Conservation (phyloP, 140 eudicot species). For the Eryngium alpinum region DNA sequence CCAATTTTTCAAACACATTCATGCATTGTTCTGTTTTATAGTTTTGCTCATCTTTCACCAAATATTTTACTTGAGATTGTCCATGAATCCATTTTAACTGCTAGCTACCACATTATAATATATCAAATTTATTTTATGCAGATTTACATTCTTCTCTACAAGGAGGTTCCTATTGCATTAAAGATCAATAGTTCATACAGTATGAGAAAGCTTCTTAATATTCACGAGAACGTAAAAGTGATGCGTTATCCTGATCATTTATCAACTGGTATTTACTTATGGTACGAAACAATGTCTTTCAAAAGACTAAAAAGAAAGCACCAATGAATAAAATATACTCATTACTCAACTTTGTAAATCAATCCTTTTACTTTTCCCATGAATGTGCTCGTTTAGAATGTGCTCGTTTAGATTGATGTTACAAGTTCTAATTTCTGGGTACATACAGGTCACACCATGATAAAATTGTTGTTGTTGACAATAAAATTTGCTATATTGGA, state of each 20-base stretch:
- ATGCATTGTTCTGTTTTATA: too few relatives aligned
- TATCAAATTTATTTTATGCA: conserved; percentile 33
- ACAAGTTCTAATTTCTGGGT: conserved; percentile 6
- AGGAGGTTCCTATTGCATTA: conserved; percentile 92
- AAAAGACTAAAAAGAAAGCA: too few relatives aligned
- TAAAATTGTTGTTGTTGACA: conserved; percentile 83
- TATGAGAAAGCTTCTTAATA: conserved; percentile 69
- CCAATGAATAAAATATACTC: too few relatives aligned
- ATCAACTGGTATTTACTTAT: conserved; percentile 76
- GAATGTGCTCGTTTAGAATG: not conserved
- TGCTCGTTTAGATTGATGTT: not conserved
- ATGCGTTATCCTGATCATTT: conserved; percentile 92
- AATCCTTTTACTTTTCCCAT: too few relatives aligned
- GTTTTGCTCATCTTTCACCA: not conserved
- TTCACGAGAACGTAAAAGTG: conserved; percentile 92
- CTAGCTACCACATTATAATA: not conserved
- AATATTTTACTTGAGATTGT: not conserved
- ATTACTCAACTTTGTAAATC: too few relatives aligned
- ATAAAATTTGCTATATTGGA: conserved; percentile 76
- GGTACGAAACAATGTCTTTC: conserved; percentile 40
- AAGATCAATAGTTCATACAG: conserved; percentile 93
- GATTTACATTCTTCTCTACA: conserved; percentile 93
- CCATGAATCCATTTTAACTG: not conserved
- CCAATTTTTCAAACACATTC: too few relatives aligned
- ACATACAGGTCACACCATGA: conserved; percentile 96